Evolutionary conservation across 208 protist species (phyloP).

Genomic region (Tritrichomonas musculus): DNA sequence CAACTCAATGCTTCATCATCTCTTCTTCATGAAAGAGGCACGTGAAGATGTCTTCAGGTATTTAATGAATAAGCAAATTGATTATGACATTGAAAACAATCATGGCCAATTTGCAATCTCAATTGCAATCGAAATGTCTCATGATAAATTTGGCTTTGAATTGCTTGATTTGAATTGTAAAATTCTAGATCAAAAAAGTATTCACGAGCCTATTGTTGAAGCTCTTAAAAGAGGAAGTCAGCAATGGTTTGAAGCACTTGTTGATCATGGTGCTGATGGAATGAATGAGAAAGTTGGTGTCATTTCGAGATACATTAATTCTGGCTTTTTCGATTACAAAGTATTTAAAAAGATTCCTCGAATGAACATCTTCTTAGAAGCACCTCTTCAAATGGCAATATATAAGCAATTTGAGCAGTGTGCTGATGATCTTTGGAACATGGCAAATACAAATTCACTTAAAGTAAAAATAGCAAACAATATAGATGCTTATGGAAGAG

Average conservation of each 20-base stretch:
- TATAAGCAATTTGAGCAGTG: neutral
- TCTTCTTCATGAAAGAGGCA: neutral
- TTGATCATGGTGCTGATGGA: neutral
- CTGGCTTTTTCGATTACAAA: neutral
- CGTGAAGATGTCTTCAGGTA: neutral
- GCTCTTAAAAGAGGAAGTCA: neutral
- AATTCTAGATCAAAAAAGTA: neutral
- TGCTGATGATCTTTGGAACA: neutral
- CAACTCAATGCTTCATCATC: neutral
- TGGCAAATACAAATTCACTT: no score
- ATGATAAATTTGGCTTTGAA: neutral
- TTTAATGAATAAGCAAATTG: neutral
- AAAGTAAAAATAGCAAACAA: no score
- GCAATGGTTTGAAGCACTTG: neutral
- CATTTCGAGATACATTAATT: neutral
- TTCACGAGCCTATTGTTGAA: neutral
- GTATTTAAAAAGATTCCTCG: neutral
- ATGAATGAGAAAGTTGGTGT: neutral
- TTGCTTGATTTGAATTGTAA: neutral
- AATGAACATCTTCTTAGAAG: neutral
- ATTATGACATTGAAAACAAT: neutral
- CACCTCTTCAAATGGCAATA: neutral
- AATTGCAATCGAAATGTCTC: neutral
- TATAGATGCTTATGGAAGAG: no score
- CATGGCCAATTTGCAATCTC: neutral